A percentile compares a stretch with the other conserved stretches of the same genome.
Conservation (phyloP, 139 green algal species). For the Chlamydomonas applanata region DNA sequence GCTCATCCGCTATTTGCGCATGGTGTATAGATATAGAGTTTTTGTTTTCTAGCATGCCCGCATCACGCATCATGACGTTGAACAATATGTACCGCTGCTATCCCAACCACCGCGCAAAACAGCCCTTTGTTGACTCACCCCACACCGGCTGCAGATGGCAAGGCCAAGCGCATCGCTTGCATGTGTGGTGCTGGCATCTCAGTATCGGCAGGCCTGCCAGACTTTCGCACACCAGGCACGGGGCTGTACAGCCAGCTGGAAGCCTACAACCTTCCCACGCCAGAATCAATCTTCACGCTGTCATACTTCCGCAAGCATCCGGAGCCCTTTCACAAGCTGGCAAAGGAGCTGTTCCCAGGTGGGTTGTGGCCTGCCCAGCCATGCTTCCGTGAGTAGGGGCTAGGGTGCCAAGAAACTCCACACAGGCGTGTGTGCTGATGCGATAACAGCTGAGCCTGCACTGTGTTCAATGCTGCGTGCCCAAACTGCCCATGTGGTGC, state of each 20-base stretch:
- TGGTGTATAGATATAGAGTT: not conserved
- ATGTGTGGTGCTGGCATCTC: slow-evolving; percentile 69
- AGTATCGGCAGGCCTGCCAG: slow-evolving; percentile 61
- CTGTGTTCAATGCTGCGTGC: too few relatives aligned
- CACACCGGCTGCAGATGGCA: not conserved
- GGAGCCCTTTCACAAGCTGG: slow-evolving; percentile 72
- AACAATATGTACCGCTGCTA: too few relatives aligned
- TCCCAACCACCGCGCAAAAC: too few relatives aligned
- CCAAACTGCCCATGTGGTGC: too few relatives aligned
- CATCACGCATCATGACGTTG: too few relatives aligned
- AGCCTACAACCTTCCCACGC: slow-evolving; percentile 63
- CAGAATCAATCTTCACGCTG: slow-evolving; percentile 65
- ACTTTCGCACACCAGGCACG: slow-evolving; percentile 70
- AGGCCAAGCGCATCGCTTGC: not conserved
- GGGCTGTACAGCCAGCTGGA: slow-evolving; percentile 71
- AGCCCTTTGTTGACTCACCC: too few relatives aligned
- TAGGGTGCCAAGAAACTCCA: too few relatives aligned
- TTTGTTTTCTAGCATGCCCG: too few relatives aligned
- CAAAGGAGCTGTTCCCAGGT: slow-evolving; percentile 48
- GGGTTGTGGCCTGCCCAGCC: not conserved
- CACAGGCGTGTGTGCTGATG: too few relatives aligned
- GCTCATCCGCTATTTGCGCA: not conserved
- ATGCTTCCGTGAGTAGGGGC: too few relatives aligned
- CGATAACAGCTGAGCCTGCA: too few relatives aligned
- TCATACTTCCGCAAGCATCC: slow-evolving; percentile 46